A percentile compares a stretch with the other conserved stretches of the same genome.
Conservation (phyloP, 768 basidiomycete species). For the Mycena albidolilacea region DNA sequence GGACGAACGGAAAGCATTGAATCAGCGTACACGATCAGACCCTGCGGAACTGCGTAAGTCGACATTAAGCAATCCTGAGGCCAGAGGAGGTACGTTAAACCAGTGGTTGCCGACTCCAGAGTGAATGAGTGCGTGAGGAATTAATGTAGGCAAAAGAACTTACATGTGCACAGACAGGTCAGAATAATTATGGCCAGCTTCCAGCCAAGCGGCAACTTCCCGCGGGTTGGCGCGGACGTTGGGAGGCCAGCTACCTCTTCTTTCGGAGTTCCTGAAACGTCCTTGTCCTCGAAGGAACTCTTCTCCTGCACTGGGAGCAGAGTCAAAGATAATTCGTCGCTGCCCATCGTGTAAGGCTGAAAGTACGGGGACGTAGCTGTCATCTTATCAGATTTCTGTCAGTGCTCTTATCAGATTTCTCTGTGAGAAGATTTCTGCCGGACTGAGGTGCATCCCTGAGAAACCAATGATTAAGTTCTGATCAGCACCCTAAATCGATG, state of each 20-base stretch:
- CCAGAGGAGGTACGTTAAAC: conserved; percentile 53
- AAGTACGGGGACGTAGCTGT: conserved; percentile 2
- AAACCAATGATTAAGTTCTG: conserved; percentile 2
- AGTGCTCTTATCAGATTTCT: conserved; percentile 18
- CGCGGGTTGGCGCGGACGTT: conserved; percentile 12
- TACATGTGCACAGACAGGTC: conserved; percentile 59
- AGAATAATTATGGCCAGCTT: conserved; percentile 52
- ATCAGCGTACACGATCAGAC: conserved; percentile 52
- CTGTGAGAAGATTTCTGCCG: conserved; percentile 11
- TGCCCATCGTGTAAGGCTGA: conserved; percentile 20
- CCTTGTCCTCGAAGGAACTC: conserved; percentile 18
- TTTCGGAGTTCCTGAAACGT: background rate
- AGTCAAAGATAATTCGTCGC: conserved; percentile 7
- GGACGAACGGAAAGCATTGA: background rate
- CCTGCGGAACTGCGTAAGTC: conserved; percentile 42
- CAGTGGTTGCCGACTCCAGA: conserved; percentile 56
- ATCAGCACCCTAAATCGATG: conserved; percentile 4
- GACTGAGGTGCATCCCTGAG: background rate
- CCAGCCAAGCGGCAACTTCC: conserved; percentile 51
- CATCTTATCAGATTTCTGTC: conserved; percentile 8
- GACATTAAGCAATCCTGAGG: conserved; percentile 1
- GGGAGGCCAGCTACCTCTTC: conserved; percentile 36
- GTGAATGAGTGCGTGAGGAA: conserved; percentile 33
- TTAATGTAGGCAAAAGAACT: conserved; percentile 37
- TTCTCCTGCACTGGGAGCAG: conserved; percentile 1